Percentiles rank a stretch among this genome's conserved stretches.
These are phyloP conservation scores for Cyamopsis tetragonoloba DNA, from an alignment of 306 rosid species.

Conservation along the genomic window DNA sequence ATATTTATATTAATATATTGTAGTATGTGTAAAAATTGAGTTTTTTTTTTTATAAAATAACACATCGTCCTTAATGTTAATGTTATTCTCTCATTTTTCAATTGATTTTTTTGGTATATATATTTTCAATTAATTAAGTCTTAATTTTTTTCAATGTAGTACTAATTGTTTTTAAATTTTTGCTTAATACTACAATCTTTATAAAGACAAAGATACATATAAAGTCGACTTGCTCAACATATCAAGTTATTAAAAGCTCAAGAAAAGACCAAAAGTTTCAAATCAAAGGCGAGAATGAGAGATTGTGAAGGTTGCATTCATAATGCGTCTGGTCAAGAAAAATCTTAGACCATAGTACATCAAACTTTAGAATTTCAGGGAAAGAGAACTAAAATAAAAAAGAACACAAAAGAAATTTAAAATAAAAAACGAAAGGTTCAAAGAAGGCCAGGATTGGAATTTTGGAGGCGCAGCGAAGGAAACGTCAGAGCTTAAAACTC, in stretches of 20 bases:
- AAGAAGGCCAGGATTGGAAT: conserved; percentile 11
- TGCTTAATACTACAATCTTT: no score
- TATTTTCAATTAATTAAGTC: no score
- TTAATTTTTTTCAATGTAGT: no score
- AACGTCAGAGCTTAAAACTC: not conserved
- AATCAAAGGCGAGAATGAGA: not conserved
- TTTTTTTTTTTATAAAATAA: no score
- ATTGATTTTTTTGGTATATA: no score
- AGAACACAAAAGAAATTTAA: not conserved
- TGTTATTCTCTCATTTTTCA: no score
- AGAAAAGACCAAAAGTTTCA: not conserved
- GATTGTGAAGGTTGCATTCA: no score
- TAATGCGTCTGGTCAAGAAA: not conserved
- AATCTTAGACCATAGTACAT: not conserved
- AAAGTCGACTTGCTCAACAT: not conserved
- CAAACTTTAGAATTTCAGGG: not conserved
- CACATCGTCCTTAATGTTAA: no score
- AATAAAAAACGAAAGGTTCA: not conserved
- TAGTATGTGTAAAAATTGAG: no score
- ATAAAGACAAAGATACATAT: not conserved
- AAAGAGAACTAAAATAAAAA: not conserved
- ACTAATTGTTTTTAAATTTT: no score
- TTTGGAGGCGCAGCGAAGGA: conserved; percentile 1
- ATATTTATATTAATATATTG: no score
- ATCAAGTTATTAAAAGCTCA: not conserved